A percentile compares a stretch with the other conserved stretches of the same genome.
phyloP scores from a whole-genome alignment of 2,329 filamentous ascomycete genomes.

The Cercospora sp. region DNA sequence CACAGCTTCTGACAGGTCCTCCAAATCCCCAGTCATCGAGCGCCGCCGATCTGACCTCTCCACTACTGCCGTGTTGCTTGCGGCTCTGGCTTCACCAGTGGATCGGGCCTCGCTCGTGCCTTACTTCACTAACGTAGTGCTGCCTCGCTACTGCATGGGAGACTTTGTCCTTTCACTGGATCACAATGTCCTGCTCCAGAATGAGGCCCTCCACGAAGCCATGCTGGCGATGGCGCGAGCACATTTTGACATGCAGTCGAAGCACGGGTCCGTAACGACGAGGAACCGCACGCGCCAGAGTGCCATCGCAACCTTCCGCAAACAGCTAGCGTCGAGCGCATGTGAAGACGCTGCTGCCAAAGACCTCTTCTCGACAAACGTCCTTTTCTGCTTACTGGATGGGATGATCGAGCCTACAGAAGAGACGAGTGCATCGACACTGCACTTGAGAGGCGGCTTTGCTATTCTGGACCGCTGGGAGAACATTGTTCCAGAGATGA shows the following conservation, averaged over 20 bases:
- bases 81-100: conserved; percentile 11
- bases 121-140: conserved; percentile 21
- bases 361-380: conserved; percentile 20
- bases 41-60: background rate
- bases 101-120: conserved; percentile 13
- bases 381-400: conserved; percentile 21
- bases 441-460: conserved; percentile 24
- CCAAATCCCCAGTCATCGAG: background rate
- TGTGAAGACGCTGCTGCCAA: conserved; percentile 10
- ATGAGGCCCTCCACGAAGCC: conserved; percentile 19
- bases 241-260: conserved; percentile 20
- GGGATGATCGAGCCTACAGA: conserved; percentile 23
- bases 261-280: conserved; percentile 14
- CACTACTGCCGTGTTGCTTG: background rate
- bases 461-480: conserved; percentile 25
- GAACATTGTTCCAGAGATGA: conserved; percentile 14
- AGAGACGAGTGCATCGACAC: conserved; percentile 18
- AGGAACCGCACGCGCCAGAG: conserved; percentile 17
- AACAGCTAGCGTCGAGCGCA: conserved; percentile 11
- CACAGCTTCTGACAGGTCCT: background rate
- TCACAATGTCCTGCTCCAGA: conserved; percentile 6
- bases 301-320: conserved; percentile 20
- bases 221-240: conserved; percentile 21
- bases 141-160: conserved; percentile 22
- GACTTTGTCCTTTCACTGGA: conserved; percentile 18